Base-by-base conservation (phyloP, 23 red algal species). In the Chondrus crispus region DNA sequence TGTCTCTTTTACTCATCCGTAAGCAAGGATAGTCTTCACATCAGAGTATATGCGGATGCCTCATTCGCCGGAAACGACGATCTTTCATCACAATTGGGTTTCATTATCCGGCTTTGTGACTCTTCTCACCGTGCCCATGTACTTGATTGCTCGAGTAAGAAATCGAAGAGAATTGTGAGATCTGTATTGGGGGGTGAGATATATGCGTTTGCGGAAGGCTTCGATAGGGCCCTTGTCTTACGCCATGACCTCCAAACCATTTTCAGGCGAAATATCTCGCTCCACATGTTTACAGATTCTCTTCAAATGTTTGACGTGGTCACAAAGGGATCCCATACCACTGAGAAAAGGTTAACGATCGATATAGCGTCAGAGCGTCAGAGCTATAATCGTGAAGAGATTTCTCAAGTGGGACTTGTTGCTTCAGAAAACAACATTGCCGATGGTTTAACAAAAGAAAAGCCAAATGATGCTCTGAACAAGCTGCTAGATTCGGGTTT, bases 181-280 rank as follows among this genome's bases (percentile, higher is more conserved):
- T 84, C 80, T 35, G 41, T 57, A 55, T 58, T 64, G 52, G 2
- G 47, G 10, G 2, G 44, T 24, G 80, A 63, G 41, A 2, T 57
- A 47, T 84, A 57, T 63, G 50, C 47, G 1, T 84, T 84, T 84
- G 26, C 48, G 2, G 54, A 84, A 11, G 80, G 22, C 24, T 84
- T 84, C 41, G 80, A 84, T 62, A 51, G 22, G 13, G 1, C 47
- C n/a, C 40, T 51, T 49, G 38, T 55, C n/a, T 60, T 84, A 22
- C 48, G 32, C n/a, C 5, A 84, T 60, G 47, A 63, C 18, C 62
- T 63, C 47, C 47, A 84, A 29, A 33, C 10, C 12, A n/a, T 84
- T n/a, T 13, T 16, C 11, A 29, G 0, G 10, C 45, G 20, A 0
- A 3, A 6, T 0, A 38, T 84, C 5, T 51, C 51, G 0, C 0